phyloP scores from a whole-genome alignment of 306 rosid genomes.

The Cucumis cinereus region DNA sequence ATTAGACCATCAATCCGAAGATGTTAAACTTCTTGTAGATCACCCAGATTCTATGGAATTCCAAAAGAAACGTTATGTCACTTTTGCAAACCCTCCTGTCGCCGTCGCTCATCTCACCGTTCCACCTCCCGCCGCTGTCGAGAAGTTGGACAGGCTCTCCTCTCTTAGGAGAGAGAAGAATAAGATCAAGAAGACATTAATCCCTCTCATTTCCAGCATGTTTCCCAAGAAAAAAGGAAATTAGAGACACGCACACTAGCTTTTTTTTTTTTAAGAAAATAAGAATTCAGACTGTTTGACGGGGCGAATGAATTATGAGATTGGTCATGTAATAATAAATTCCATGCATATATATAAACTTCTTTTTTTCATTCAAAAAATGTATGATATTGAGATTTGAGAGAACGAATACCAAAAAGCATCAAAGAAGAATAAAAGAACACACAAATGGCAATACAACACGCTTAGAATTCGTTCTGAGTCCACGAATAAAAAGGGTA shows the following conservation, averaged over 20 bases:
- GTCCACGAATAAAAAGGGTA: not conserved
- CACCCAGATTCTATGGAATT: constrained; percentile 26
- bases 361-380: not conserved
- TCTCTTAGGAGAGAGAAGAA: constrained; percentile 36
- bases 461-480: not conserved
- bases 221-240: constrained; percentile 58
- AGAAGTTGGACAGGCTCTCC: constrained; percentile 63
- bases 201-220: constrained; percentile 58
- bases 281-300: not conserved
- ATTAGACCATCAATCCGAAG: constrained; percentile 9
- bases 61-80: constrained; percentile 84
- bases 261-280: no score
- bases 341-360: not conserved
- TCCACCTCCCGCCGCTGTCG: constrained; percentile 32
- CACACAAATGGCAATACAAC: not conserved
- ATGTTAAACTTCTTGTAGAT: not conserved
- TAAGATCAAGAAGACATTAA: constrained; percentile 31
- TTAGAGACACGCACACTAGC: no score
- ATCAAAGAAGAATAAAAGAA: not conserved
- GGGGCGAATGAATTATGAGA: not conserved
- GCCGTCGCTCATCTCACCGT: constrained; percentile 3
- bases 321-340: not conserved
- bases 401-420: not conserved
- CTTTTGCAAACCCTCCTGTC: constrained; percentile 32
- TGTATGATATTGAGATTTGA: not conserved